Evolutionary conservation across 1,139 yeast genomes (phyloP).

Genomic region (Chernovozyma aurita): DNA sequence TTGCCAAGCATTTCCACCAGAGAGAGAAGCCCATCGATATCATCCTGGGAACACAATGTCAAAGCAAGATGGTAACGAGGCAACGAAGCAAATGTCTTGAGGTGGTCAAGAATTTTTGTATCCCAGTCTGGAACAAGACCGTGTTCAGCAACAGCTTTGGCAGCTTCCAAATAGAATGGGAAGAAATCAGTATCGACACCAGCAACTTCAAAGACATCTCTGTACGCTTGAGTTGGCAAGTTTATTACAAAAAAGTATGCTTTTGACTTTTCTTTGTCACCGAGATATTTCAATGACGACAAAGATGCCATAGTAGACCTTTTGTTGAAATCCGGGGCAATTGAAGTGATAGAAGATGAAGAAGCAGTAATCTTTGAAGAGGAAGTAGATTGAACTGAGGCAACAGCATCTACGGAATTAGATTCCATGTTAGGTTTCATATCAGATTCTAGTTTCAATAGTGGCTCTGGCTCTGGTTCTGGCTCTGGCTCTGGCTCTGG

Average conservation of each 20-base stretch:
- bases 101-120: constrained; percentile 12
- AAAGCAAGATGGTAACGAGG: constrained; percentile 24
- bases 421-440: too few relatives aligned
- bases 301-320: constrained; percentile 31
- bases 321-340: constrained; percentile 15
- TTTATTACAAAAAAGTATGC: constrained; percentile 41
- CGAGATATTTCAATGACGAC: constrained; percentile 20
- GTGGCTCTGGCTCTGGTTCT: too few relatives aligned
- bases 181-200: constrained; percentile 60
- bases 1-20: not conserved
- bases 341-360: too few relatives aligned
- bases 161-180: constrained; percentile 48
- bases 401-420: too few relatives aligned
- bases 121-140: constrained; percentile 17
- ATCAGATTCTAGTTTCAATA: too few relatives aligned
- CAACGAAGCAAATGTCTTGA: constrained; percentile 18
- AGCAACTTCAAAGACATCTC: constrained; percentile 33
- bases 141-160: constrained; percentile 17
- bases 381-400: too few relatives aligned
- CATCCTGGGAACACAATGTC: constrained; percentile 14
- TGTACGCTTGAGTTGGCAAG: constrained; percentile 24
- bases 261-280: constrained; percentile 19
- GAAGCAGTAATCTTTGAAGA: too few relatives aligned
- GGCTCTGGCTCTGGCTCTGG: too few relatives aligned
- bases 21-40: constrained; percentile 10